These are phyloP conservation scores for Fistulinella cinereoalba DNA, from an alignment of 1,284 basidiomycete species.

Conservation along the genomic window DNA sequence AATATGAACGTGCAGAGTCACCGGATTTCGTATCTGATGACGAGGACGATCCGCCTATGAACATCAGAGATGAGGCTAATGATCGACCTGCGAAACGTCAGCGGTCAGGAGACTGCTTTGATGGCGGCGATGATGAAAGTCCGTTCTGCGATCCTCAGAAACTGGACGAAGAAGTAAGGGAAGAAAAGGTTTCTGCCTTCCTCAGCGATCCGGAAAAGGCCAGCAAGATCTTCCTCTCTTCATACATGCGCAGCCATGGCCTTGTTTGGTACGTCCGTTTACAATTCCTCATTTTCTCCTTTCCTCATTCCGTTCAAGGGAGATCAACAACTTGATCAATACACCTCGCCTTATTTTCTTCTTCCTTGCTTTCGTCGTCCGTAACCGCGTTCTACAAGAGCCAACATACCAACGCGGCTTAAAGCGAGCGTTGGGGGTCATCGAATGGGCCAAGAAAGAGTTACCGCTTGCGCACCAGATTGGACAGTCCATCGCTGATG, in stretches of 20 bases:
- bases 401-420: slow-evolving; percentile 42
- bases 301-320: slow-evolving; percentile 30
- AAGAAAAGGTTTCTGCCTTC: slow-evolving; percentile 51
- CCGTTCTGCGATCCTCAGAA: slow-evolving; percentile 34
- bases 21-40: slow-evolving; percentile 30
- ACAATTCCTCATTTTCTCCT: background rate
- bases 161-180: slow-evolving; percentile 38
- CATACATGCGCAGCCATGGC: slow-evolving; percentile 60
- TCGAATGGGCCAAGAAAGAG: slow-evolving; percentile 52
- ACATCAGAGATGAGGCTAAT: slow-evolving; percentile 1
- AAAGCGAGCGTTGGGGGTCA: slow-evolving; percentile 44
- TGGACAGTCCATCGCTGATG: slow-evolving; percentile 54
- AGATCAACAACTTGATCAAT: slow-evolving; percentile 42
- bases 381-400: slow-evolving; percentile 52
- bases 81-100: slow-evolving; percentile 22
- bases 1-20: slow-evolving; percentile 23
- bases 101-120: slow-evolving; percentile 7
- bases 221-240: slow-evolving; percentile 61
- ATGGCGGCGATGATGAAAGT: slow-evolving; percentile 31
- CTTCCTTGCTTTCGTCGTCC: slow-evolving; percentile 60
- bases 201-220: slow-evolving; percentile 53
- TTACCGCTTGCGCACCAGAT: slow-evolving; percentile 56
- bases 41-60: slow-evolving; percentile 20
- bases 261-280: slow-evolving; percentile 51
- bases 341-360: slow-evolving; percentile 57